Conservation (phyloP, 2,329 filamentous ascomycete species). For the Dactylellina haptotyla region DNA sequence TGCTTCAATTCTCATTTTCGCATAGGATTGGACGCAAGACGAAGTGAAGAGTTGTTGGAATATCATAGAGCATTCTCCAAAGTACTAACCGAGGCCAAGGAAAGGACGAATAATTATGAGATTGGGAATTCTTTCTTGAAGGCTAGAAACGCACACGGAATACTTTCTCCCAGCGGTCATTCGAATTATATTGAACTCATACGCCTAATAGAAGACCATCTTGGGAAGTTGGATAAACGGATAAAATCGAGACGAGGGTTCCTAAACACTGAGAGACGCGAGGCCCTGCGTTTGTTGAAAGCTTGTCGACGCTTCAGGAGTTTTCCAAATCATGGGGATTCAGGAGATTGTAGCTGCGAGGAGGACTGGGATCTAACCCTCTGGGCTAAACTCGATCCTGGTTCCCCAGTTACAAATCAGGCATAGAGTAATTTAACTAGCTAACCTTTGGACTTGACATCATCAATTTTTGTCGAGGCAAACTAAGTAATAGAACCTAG, state of each 20-base stretch:
- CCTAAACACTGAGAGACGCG: background rate
- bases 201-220: background rate
- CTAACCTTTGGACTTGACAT: background rate
- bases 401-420: background rate
- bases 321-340: slow-evolving; percentile 5
- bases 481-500: background rate
- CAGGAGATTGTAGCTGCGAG: background rate
- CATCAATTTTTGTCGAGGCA: slow-evolving; percentile 1
- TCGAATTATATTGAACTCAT: slow-evolving; percentile 5
- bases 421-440: slow-evolving; percentile 6
- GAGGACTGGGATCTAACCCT: background rate
- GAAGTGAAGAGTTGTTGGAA: background rate
- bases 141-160: background rate
- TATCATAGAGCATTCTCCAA: background rate
- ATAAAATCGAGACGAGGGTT: background rate
- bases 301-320: slow-evolving; percentile 6
- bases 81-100: slow-evolving; percentile 4
- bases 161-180: background rate
- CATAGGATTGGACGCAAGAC: background rate
- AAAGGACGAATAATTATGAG: slow-evolving; percentile 3
- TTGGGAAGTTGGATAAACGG: slow-evolving; percentile 4
- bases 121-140: slow-evolving; percentile 7
- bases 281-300: slow-evolving; percentile 1
- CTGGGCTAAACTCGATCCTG: background rate
- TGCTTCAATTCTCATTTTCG: background rate